Percentiles rank a stretch among this genome's conserved stretches.
Evolutionary conservation across 1,139 yeast species (phyloP).

Genomic region (Debaryomycetaceae sp.): DNA sequence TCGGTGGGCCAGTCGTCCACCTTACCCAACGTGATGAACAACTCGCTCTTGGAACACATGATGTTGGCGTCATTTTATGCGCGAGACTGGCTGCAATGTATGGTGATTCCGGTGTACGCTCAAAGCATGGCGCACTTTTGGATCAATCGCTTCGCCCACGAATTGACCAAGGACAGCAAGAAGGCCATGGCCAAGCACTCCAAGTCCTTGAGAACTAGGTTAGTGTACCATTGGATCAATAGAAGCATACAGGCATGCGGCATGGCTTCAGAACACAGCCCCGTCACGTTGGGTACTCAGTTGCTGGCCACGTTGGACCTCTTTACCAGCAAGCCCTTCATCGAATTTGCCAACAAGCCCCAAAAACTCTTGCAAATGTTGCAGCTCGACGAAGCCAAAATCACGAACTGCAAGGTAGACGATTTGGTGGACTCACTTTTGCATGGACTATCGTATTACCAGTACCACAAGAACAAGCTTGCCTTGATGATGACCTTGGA

Average conservation of each 20-base stretch:
- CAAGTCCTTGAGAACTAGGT: constrained; percentile 7
- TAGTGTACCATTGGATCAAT: constrained; percentile 8
- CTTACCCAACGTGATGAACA: constrained; percentile 15
- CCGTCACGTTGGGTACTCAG: constrained; percentile 3
- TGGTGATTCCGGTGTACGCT: constrained; percentile 13
- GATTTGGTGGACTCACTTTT: constrained; percentile 16
- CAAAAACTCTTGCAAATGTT: constrained; percentile 5
- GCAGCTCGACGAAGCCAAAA: constrained; percentile 4
- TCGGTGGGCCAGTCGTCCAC: constrained; percentile 12
- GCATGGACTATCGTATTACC: constrained; percentile 12
- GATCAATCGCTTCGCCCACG: constrained; percentile 13
- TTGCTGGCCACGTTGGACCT: not conserved
- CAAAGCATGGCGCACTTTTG: constrained; percentile 16
- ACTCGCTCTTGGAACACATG: constrained; percentile 15
- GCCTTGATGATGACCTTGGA: constrained; percentile 7
- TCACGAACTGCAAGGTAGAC: constrained; percentile 12
- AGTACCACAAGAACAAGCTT: constrained; percentile 10
- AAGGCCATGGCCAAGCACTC: constrained; percentile 6
- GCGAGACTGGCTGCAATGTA: too few relatives aligned
- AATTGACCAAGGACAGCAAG: constrained; percentile 7
- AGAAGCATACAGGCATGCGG: too few relatives aligned
- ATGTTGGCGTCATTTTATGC: constrained; percentile 13
- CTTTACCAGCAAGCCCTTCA: constrained; percentile 3
- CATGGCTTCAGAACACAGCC: not conserved
- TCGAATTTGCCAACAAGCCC: constrained; percentile 5